phyloP scores from a whole-genome alignment of 208 protist genomes.

The Wallacemonas collosoma region DNA sequence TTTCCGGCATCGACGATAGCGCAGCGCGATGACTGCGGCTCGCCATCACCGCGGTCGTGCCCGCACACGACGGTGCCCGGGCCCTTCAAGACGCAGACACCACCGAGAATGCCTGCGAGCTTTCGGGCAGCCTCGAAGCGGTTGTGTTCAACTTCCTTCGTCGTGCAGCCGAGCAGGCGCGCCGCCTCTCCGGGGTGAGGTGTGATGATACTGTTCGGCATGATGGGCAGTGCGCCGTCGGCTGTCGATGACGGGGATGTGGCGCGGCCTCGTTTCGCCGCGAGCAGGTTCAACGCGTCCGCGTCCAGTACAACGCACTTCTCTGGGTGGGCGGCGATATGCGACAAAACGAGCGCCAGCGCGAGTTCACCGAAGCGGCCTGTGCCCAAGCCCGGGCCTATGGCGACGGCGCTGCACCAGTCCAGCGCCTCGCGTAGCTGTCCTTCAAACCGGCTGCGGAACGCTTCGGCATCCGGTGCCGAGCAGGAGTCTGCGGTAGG shows the following conservation, averaged over 20 bases:
- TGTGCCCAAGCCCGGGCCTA: slow-evolving; percentile 71
- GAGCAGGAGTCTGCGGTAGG: too few species aligned
- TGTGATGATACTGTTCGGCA: slow-evolving; percentile 67
- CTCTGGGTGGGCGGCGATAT: slow-evolving; percentile 33
- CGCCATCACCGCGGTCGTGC: neutral
- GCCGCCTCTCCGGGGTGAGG: slow-evolving; percentile 84
- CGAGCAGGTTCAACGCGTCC: slow-evolving; percentile 68
- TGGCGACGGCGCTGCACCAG: slow-evolving; percentile 58
- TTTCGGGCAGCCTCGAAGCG: slow-evolving; percentile 50
- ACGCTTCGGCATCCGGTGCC: neutral
- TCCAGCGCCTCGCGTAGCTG: slow-evolving; percentile 33
- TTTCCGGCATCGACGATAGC: slow-evolving; percentile 83
- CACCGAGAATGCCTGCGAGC: slow-evolving; percentile 48
- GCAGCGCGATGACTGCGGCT: slow-evolving; percentile 3
- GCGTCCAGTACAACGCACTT: slow-evolving; percentile 76
- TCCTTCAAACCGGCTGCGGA: slow-evolving; percentile 10
- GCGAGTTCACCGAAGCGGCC: slow-evolving; percentile 33
- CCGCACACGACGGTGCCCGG: slow-evolving; percentile 64
- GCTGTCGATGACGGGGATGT: too few species aligned
- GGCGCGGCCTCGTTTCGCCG: neutral
- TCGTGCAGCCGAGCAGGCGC: slow-evolving; percentile 50
- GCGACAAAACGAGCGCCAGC: slow-evolving; percentile 27
- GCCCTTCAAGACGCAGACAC: slow-evolving; percentile 76
- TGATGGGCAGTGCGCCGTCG: slow-evolving; percentile 10
- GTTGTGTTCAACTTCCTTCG: slow-evolving; percentile 70